These are phyloP conservation scores for Sclerotinia minor DNA, from an alignment of 2,329 filamentous ascomycete genomes.

Conservation along the genomic window DNA sequence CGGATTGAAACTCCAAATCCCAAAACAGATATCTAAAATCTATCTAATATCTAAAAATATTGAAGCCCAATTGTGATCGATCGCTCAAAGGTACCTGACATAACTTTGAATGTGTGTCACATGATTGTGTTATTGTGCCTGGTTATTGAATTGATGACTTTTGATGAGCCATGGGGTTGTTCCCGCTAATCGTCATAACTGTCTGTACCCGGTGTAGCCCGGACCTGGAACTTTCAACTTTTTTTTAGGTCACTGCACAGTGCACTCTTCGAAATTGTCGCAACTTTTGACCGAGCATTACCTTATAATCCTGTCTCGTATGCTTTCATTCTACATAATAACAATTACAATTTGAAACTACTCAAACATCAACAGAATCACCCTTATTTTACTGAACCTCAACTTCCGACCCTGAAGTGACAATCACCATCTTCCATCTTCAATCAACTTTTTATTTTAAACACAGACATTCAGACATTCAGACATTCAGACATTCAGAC, in stretches of 20 bases:
- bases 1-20: neutral
- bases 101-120: conserved; percentile 2
- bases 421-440: neutral
- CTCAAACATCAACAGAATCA: neutral
- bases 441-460: neutral
- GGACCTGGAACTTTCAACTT: conserved; percentile 9
- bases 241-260: neutral
- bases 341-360: neutral
- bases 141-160: neutral
- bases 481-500: neutral
- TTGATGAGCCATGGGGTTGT: neutral
- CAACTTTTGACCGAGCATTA: neutral
- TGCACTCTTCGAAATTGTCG: neutral
- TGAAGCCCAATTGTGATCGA: conserved; percentile 14
- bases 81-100: conserved; percentile 18
- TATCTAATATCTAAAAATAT: neutral
- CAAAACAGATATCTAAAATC: neutral
- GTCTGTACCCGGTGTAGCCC: neutral
- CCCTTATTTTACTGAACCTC: neutral
- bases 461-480: too few species aligned
- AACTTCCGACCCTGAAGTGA: neutral
- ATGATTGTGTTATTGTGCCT: neutral
- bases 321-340: neutral
- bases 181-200: conserved; percentile 15
- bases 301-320: neutral